These are phyloP conservation scores for Pleurotus tuber-regium DNA, from an alignment of 768 basidiomycete species.

Conservation along the genomic window DNA sequence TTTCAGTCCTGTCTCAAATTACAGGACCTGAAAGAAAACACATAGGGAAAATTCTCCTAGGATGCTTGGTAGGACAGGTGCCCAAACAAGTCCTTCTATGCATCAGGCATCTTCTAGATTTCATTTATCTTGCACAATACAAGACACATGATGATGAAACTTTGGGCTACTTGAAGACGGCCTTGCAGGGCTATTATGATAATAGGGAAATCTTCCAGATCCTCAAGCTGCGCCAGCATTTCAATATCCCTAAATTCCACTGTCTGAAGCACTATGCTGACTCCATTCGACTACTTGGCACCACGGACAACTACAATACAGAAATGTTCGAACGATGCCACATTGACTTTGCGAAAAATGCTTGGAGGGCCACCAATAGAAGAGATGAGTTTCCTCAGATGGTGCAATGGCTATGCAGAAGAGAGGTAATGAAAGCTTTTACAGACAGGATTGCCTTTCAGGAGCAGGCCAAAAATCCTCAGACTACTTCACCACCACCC, in stretches of 20 bases:
- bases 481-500: neutral
- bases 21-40: slow-evolving; percentile 35
- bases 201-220: slow-evolving; percentile 25
- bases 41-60: slow-evolving; percentile 30
- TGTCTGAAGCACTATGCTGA: slow-evolving; percentile 21
- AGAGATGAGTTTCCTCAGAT: slow-evolving; percentile 35
- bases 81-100: neutral
- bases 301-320: slow-evolving; percentile 16
- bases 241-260: slow-evolving; percentile 35
- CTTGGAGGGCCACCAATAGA: slow-evolving; percentile 21
- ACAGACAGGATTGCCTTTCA: neutral
- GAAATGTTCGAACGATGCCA: slow-evolving; percentile 13
- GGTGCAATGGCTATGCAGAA: slow-evolving; percentile 32
- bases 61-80: slow-evolving; percentile 21
- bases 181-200: slow-evolving; percentile 22
- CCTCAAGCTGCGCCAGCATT: slow-evolving; percentile 20
- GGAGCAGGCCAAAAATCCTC: neutral
- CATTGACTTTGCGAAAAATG: slow-evolving; percentile 27
- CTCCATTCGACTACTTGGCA: slow-evolving; percentile 11
- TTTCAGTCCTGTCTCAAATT: slow-evolving; percentile 35
- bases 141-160: slow-evolving; percentile 13
- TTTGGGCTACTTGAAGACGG: slow-evolving; percentile 15
- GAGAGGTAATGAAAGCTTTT: slow-evolving; percentile 28
- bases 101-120: slow-evolving; percentile 22
- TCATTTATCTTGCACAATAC: slow-evolving; percentile 19